A percentile compares a stretch with the other conserved stretches of the same genome.
Evolutionary conservation across 352 stramenopile genomes (phyloP).

Genomic region (Sclerospora graminicola): DNA sequence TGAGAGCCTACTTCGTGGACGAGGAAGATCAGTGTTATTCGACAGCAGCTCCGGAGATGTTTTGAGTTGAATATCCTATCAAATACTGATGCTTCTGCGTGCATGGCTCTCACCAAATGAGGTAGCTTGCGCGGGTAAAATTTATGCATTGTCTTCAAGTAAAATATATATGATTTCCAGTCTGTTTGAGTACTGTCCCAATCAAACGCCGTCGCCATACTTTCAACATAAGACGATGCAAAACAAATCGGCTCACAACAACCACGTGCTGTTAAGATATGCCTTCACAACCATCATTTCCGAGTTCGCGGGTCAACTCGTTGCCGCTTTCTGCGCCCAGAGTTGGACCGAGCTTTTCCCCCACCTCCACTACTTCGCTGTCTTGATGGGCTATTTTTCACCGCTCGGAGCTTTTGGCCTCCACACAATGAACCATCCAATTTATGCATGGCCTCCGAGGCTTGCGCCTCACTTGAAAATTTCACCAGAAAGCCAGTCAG

Average conservation of each 20-base stretch:
- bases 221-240: background rate
- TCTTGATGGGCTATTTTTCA: slow-evolving; percentile 8
- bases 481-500: slow-evolving; percentile 36
- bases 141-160: too few relatives aligned
- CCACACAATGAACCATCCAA: slow-evolving; percentile 46
- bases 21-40: too few relatives aligned
- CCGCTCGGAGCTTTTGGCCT: slow-evolving; percentile 40
- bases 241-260: too few relatives aligned
- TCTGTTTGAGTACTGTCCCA: too few relatives aligned
- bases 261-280: too few relatives aligned
- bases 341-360: slow-evolving; percentile 18
- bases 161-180: too few relatives aligned
- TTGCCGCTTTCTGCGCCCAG: slow-evolving; percentile 58
- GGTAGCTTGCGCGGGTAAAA: slow-evolving; percentile 43
- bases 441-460: slow-evolving; percentile 27
- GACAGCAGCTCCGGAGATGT: too few relatives aligned
- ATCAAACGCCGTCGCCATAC: background rate
- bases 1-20: too few relatives aligned
- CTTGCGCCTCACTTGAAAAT: slow-evolving; percentile 34
- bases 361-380: slow-evolving; percentile 14
- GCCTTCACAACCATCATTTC: slow-evolving; percentile 18
- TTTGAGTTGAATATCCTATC: too few relatives aligned
- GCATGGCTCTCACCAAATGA: slow-evolving; percentile 82
- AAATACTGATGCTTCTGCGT: slow-evolving; percentile 63
- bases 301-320: slow-evolving; percentile 40